These are phyloP conservation scores for Pichia sp. DNA, from an alignment of 1,139 yeast genomes.

Conservation along the genomic window DNA sequence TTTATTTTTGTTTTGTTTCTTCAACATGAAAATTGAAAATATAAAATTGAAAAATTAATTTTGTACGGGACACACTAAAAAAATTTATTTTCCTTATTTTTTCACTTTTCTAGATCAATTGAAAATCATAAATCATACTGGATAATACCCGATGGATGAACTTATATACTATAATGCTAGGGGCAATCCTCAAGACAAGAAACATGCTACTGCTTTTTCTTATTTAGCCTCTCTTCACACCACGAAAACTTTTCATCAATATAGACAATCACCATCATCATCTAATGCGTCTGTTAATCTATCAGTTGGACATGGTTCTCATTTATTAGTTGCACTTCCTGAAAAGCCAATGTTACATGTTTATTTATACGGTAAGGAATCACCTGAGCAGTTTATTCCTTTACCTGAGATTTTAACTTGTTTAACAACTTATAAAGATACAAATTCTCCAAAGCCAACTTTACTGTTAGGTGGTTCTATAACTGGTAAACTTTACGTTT, in stretches of 20 bases:
- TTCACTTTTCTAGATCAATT: no score
- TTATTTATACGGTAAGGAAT: slow-evolving; percentile 72
- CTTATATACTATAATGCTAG: slow-evolving; percentile 48
- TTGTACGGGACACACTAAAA: no score
- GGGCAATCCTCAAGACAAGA: slow-evolving; percentile 43
- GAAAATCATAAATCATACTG: background rate
- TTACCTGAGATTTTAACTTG: slow-evolving; percentile 73
- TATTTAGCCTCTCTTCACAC: slow-evolving; percentile 45
- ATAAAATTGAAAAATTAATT: background rate
- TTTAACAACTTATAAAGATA: slow-evolving; percentile 38
- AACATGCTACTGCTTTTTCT: slow-evolving; percentile 41
- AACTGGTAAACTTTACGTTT: slow-evolving; percentile 69
- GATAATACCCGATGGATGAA: slow-evolving; percentile 45
- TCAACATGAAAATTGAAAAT: background rate
- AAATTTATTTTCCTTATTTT: background rate
- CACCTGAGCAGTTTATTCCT: slow-evolving; percentile 76
- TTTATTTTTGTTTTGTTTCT: background rate
- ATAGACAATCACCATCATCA: slow-evolving; percentile 46
- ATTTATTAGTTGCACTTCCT: slow-evolving; percentile 51
- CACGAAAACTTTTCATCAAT: slow-evolving; percentile 43
- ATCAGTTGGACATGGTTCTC: slow-evolving; percentile 38
- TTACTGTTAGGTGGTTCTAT: slow-evolving; percentile 49
- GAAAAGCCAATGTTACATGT: slow-evolving; percentile 70
- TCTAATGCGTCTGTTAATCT: slow-evolving; percentile 38
- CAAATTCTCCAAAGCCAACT: slow-evolving; percentile 6